A percentile compares a stretch with the other conserved stretches of the same genome.
Evolutionary conservation across 2,329 filamentous ascomycete genomes (phyloP).

Genomic region (Xylaria sp.): DNA sequence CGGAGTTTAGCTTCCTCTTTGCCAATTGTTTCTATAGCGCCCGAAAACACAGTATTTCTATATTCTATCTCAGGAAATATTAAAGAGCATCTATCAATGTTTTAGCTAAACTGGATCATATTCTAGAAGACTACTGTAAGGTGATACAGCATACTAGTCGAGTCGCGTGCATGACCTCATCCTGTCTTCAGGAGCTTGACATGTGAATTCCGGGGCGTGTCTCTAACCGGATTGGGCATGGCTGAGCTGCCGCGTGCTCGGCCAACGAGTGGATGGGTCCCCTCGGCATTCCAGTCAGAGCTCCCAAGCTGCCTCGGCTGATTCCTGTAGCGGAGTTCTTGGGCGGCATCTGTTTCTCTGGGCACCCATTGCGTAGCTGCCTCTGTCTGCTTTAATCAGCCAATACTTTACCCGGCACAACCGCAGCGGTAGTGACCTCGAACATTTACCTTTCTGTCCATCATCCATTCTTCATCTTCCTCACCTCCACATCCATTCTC

Average conservation of each 20-base stretch:
- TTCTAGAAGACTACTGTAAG: background rate
- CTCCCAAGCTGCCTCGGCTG: constrained; percentile 49
- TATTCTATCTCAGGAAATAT: background rate
- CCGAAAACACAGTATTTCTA: background rate
- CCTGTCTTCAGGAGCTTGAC: constrained; percentile 39
- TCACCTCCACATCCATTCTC: constrained; percentile 3
- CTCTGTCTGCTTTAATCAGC: constrained; percentile 17
- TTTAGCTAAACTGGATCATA: background rate
- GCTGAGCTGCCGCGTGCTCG: constrained; percentile 29
- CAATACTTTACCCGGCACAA: constrained; percentile 37
- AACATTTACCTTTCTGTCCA: constrained; percentile 4
- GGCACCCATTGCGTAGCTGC: constrained; percentile 14
- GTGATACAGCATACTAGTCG: background rate
- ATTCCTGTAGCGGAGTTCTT: constrained; percentile 41
- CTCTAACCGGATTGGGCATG: constrained; percentile 34
- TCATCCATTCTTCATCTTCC: constrained; percentile 8
- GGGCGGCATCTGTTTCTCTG: constrained; percentile 42
- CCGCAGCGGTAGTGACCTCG: constrained; percentile 9
- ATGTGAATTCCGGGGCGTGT: constrained; percentile 42
- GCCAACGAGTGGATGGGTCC: constrained; percentile 23
- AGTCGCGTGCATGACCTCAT: constrained; percentile 46
- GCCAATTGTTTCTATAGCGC: background rate
- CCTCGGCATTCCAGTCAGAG: constrained; percentile 49
- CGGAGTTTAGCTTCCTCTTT: background rate
- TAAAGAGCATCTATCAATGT: background rate